Evolutionary conservation across 2,329 filamentous ascomycete genomes (phyloP).

Genomic region (Sclerotinia spermophila): DNA sequence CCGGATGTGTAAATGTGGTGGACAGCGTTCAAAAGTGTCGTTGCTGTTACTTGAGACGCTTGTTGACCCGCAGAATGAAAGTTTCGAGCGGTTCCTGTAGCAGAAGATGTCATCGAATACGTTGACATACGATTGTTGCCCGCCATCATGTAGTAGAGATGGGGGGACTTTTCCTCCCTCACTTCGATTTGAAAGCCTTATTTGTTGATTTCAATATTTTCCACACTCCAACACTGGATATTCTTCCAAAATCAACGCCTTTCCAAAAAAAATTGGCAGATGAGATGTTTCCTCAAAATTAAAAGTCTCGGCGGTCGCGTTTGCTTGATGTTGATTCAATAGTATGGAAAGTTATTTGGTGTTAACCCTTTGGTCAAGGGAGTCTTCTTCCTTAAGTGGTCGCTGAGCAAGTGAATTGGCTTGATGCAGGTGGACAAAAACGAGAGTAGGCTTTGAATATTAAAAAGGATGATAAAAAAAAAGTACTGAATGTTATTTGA

Average conservation of each 20-base stretch:
- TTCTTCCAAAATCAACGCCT: not conserved
- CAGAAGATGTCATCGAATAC: conserved; percentile 65
- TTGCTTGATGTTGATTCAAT: not conserved
- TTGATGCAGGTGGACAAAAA: conserved; percentile 10
- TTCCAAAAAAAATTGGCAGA: not conserved
- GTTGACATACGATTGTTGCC: conserved; percentile 48
- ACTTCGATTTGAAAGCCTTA: conserved; percentile 22
- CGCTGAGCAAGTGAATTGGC: conserved; percentile 10
- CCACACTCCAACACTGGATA: conserved; percentile 1
- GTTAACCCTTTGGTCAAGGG: not conserved
- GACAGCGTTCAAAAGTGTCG: conserved; percentile 84
- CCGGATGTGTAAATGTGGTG: conserved; percentile 84
- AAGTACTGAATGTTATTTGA: not conserved
- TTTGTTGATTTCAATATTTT: conserved; percentile 22
- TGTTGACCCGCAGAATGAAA: conserved; percentile 58
- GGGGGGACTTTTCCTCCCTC: conserved; percentile 21
- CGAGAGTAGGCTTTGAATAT: not conserved
- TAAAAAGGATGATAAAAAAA: conserved; percentile 8
- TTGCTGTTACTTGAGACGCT: conserved; percentile 81
- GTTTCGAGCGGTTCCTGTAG: conserved; percentile 53
- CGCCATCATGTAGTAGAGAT: conserved; percentile 30
- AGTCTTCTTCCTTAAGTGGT: not conserved
- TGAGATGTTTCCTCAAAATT: not conserved
- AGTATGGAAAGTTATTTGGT: not conserved
- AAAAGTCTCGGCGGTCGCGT: not conserved